These are phyloP conservation scores for Thielaviopsis euricoi DNA, from an alignment of 2,329 filamentous ascomycete genomes.

Conservation along the genomic window DNA sequence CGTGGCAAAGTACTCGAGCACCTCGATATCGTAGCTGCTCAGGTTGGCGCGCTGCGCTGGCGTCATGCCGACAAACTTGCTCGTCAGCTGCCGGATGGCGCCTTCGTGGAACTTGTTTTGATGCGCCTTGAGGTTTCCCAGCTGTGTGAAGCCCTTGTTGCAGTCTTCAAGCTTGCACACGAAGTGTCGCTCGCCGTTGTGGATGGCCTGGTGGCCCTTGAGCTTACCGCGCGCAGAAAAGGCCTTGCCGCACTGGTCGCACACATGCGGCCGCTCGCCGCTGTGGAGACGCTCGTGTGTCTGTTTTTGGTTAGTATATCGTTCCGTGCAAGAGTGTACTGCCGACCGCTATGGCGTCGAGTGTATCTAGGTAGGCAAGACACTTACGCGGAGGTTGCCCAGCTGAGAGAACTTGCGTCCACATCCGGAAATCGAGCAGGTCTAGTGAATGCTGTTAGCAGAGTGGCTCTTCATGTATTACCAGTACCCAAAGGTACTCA, in stretches of 20 bases:
- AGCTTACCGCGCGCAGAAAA: slow-evolving; percentile 82
- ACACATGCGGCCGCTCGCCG: slow-evolving; percentile 70
- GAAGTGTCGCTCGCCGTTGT: slow-evolving; percentile 62
- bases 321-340: too few species aligned
- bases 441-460: slow-evolving; percentile 20
- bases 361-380: not conserved
- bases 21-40: slow-evolving; percentile 48
- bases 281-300: slow-evolving; percentile 81
- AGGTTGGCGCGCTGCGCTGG: slow-evolving; percentile 43
- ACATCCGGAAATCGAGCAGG: slow-evolving; percentile 57
- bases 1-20: slow-evolving; percentile 69
- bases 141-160: slow-evolving; percentile 73
- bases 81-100: slow-evolving; percentile 53
- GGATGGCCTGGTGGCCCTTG: slow-evolving; percentile 66
- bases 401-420: slow-evolving; percentile 72
- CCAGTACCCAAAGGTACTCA: not conserved
- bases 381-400: slow-evolving; percentile 67
- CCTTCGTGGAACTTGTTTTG: slow-evolving; percentile 83
- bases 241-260: slow-evolving; percentile 60
- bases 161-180: slow-evolving; percentile 70
- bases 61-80: slow-evolving; percentile 48
- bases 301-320: slow-evolving; percentile 22
- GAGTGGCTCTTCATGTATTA: slow-evolving; percentile 15
- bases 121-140: slow-evolving; percentile 89
- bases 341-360: too few species aligned